Percentiles rank a stretch among this genome's conserved stretches.
These are phyloP conservation scores for Lachnellula willkommii DNA, from an alignment of 2,329 filamentous ascomycete genomes.

Conservation along the genomic window DNA sequence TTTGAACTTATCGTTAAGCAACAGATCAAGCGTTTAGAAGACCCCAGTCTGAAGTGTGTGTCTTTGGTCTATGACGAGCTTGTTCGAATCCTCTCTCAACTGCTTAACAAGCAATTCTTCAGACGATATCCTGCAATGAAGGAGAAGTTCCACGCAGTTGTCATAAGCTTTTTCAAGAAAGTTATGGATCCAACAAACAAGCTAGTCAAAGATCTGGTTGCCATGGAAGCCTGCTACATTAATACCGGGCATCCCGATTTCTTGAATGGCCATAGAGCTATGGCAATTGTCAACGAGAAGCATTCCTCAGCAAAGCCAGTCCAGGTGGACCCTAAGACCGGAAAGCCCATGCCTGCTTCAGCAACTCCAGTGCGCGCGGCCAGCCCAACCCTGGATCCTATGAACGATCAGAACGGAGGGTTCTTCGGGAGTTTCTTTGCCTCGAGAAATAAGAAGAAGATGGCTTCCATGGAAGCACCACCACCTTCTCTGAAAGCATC, in stretches of 20 bases:
- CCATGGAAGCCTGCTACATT: constrained; percentile 96
- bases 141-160: constrained; percentile 92
- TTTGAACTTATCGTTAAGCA: constrained; percentile 99
- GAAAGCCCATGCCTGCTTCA: constrained; percentile 72
- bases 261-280: constrained; percentile 89
- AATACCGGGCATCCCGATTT: constrained; percentile 99
- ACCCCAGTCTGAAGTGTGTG: constrained; percentile 95
- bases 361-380: constrained; percentile 64
- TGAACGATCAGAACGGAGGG: constrained; percentile 58
- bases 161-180: constrained; percentile 95
- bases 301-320: constrained; percentile 77
- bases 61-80: constrained; percentile 96
- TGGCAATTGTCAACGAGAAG: constrained; percentile 96
- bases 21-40: constrained; percentile 93
- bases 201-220: constrained; percentile 83
- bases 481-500: constrained; percentile 91
- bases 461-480: constrained; percentile 97
- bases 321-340: constrained; percentile 97
- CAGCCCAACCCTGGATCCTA: constrained; percentile 62
- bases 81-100: constrained; percentile 86
- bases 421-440: constrained; percentile 99
- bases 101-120: constrained; percentile 84
- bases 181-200: constrained; percentile 98
- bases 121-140: constrained; percentile 89
- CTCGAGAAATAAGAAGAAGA: constrained; percentile 99